Percentiles rank a stretch among this genome's conserved stretches.
Conservation (phyloP, 139 green algal species). For the Diplosphaera chodatii region DNA sequence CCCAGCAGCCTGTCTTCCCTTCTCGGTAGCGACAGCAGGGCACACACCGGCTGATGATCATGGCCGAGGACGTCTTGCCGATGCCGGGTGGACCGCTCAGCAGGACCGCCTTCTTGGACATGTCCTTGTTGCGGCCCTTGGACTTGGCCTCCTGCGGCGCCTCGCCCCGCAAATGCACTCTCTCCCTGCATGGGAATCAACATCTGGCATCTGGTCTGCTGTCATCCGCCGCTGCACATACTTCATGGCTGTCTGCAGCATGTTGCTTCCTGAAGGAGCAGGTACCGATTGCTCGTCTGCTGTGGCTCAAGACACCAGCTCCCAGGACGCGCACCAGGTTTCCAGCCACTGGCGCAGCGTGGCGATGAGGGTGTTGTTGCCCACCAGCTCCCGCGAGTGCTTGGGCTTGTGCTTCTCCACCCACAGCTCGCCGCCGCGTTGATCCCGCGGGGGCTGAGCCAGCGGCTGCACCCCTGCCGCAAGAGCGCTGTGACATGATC, state of each 20-base stretch:
- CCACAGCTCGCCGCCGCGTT: constrained; percentile 64
- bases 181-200: constrained; percentile 62
- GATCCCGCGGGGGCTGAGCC: not conserved
- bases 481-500: too few species aligned
- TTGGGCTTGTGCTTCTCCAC: constrained; percentile 88
- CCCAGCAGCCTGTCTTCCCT: too few species aligned
- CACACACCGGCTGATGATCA: constrained; percentile 67
- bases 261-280: too few species aligned
- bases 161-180: constrained; percentile 54
- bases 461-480: too few species aligned
- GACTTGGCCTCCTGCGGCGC: not conserved
- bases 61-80: constrained; percentile 83
- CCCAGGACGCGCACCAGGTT: constrained; percentile 31
- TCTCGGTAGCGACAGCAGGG: too few species aligned
- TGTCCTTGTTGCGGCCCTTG: constrained; percentile 27
- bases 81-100: constrained; percentile 87
- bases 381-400: constrained; percentile 74
- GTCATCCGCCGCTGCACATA: too few species aligned
- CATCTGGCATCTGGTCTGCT: too few species aligned
- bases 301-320: too few species aligned
- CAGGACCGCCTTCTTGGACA: constrained; percentile 90
- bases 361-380: constrained; percentile 64
- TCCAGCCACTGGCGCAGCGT: constrained; percentile 63
- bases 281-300: too few species aligned
- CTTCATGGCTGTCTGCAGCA: too few species aligned